Evolutionary conservation across 2,329 filamentous ascomycete species (phyloP).

Genomic region (Fusarium tuaranense): DNA sequence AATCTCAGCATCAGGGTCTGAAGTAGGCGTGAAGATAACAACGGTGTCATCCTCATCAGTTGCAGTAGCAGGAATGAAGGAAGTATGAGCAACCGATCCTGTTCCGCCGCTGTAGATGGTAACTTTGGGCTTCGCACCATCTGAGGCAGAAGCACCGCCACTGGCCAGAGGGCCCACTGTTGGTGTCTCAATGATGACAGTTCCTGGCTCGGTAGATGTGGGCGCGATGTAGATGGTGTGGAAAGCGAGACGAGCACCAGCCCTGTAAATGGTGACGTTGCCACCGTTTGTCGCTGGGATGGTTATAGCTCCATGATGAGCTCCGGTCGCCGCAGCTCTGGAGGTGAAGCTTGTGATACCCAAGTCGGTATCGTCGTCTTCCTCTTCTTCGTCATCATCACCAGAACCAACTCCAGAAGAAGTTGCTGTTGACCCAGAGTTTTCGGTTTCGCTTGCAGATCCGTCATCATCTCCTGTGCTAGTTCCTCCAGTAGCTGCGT

Average conservation of each 20-base stretch:
- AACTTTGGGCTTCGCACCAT: conserved; percentile 14
- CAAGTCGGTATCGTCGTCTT: background rate
- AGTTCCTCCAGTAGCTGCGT: background rate
- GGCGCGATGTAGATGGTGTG: conserved; percentile 19
- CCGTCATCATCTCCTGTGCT: background rate
- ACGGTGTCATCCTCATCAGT: conserved; percentile 7
- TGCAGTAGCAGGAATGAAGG: background rate
- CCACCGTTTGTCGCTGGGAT: background rate
- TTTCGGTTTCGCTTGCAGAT: background rate
- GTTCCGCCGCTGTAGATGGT: background rate
- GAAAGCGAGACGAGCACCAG: background rate
- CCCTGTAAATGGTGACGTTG: conserved; percentile 27
- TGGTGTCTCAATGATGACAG: conserved; percentile 11
- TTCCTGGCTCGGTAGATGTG: conserved; percentile 6
- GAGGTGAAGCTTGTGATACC: background rate
- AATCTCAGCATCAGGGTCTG: background rate
- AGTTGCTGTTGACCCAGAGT: background rate
- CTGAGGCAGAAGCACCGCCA: background rate
- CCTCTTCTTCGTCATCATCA: background rate
- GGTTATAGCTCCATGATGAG: background rate
- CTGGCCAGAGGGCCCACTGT: background rate
- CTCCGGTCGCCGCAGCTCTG: background rate
- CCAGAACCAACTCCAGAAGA: background rate
- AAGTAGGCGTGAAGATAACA: conserved; percentile 6
- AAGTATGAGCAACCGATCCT: background rate